Base-by-base conservation (phyloP, 257 asterid genomes). In the Solanum bulbocastanum region DNA sequence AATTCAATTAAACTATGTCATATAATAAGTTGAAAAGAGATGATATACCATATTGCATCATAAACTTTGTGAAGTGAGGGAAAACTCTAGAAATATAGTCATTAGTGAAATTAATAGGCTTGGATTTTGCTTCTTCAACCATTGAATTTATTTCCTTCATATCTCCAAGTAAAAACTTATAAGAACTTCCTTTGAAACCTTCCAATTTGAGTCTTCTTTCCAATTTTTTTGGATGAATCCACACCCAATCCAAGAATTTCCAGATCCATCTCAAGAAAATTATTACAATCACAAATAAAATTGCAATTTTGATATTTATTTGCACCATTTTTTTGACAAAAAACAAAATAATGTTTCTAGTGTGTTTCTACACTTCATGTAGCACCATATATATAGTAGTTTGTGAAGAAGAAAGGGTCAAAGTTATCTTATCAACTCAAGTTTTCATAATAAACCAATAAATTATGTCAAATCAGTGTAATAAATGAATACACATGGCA, bases 171-270 rank as follows among this genome's bases (percentile, higher is more conserved):
- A 86, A 68, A 20, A 86, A 15, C n/a, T 49, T 86, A 13, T 86
- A 86, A 15, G 42, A 30, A 12, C 33, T 86, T 46, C 88, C 88
- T 27, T 46, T 86, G 8, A 86, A 49, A 33, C 88, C 88, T 23
- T 86, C 83, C 10, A 16, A 27, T 32, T 39, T 86, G 14, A 86
- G 68, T 40, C 42, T 39, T 22, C 72, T 71, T 52, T 86, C 83
- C 72, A 86, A 4, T 18, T 86, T 86, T 35, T 33, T 86, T 22
- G 88, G 84, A 52, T 74, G 10, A 86, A 86, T 62, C 87, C 87
- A 85, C 6, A 71, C 65, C 87, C 30, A 66, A 71, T 65, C 42
- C 76, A 85, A 60, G 42, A 86, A 44, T 49, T 72, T 86, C 88
- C 88, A 86, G 44, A 33, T n/a, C 35, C 83, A 68, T 72, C 60